Evolutionary conservation across 257 asterid species (phyloP), one percentile per base, ranked within the genome.

Genomic region (Oldenlandia corymbosa): DNA sequence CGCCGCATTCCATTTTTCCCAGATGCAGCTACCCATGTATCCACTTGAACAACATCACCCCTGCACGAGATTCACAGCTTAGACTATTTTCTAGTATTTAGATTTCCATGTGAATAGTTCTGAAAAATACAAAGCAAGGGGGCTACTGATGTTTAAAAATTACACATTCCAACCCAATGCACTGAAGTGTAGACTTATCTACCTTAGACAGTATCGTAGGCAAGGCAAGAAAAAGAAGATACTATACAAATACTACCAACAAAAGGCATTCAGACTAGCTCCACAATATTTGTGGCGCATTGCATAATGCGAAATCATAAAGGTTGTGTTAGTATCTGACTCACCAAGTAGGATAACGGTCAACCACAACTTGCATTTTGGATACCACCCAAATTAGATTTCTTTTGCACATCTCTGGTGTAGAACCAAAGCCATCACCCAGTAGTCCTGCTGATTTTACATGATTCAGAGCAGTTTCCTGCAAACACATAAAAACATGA

Each of bases 1-100:
- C 97, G 85, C 32, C 97, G 97, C 99, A 93, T 87, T 26, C 97
- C 97, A 79, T 93, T 90, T 78, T 93, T 93, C 63, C 99, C 99
- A 7, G 96, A 87, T 66, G 94, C 97, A 59, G 92, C 94, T 42
- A 93, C 94, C 95, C 95, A 93, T 16, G 99, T 90, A 78, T 93
- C 97, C 32, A 93, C 91, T 75, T 90, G 97, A 76, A 90, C 95
- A 73, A 84, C 91, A 80, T 93, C 97, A 60, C 95, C 95, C 98
- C 98, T 91, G 80, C 42, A 67, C 58, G 36, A 62, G 60, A 56
- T 54, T 20, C 52, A 65, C 62, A 68, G 72, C 62, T 67, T 67
- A 75, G 57, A 42, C 1, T 26, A 2, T 39, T 18, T 32, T 42
- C 41, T 12, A 32, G 30, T 6, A 32, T 59, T 50, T 18, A 21